Conservation (phyloP, 345 rosid genomes). For the Heritiera littoralis region DNA sequence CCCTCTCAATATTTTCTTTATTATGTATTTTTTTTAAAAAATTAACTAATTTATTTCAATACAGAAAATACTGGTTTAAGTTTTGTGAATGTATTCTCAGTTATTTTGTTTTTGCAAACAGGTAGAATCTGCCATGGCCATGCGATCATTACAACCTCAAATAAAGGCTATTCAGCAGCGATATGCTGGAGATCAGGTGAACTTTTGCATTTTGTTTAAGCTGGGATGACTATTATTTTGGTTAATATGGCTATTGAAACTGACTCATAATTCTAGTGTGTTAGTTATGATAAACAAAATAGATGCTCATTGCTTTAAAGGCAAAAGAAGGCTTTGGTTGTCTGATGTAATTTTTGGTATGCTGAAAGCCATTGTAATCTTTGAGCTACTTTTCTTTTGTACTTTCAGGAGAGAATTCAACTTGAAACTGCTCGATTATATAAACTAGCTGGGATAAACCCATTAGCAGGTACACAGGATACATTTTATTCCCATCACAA, state of each 20-base stretch:
- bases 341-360: neutral
- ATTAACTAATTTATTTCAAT: neutral
- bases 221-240: neutral
- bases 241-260: neutral
- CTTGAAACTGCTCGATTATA: constrained; percentile 91
- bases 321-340: neutral
- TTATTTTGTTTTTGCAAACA: constrained; percentile 28
- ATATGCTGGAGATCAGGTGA: constrained; percentile 58
- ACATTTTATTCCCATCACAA: constrained; percentile 28
- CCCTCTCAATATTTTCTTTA: neutral
- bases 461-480: constrained; percentile 67
- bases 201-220: neutral
- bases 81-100: neutral
- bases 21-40: neutral
- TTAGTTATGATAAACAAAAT: neutral
- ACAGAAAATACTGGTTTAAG: neutral
- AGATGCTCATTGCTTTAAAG: neutral
- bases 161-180: constrained; percentile 85
- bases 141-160: constrained; percentile 91
- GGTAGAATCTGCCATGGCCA: constrained; percentile 97
- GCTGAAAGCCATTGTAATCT: neutral
- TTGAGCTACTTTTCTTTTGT: constrained; percentile 14
- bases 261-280: neutral
- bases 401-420: constrained; percentile 81
- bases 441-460: constrained; percentile 91